These are phyloP conservation scores for Wakefieldia striispora DNA, from an alignment of 768 basidiomycete species.

Conservation along the genomic window DNA sequence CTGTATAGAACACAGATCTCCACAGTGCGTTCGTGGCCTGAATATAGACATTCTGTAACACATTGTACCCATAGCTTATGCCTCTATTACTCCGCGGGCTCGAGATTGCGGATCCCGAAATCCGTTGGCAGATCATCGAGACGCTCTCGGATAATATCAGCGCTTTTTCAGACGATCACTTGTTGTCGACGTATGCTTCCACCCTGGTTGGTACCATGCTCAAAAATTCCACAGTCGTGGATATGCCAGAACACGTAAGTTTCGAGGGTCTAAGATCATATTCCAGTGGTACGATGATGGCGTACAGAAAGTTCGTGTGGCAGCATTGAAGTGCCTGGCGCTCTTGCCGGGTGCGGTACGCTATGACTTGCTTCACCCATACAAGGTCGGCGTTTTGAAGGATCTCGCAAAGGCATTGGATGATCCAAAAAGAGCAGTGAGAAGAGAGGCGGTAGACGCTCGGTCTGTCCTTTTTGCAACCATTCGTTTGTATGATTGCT, in stretches of 20 bases:
- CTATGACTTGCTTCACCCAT: conserved; percentile 80
- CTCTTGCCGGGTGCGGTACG: conserved; percentile 73
- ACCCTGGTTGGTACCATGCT: conserved; percentile 73
- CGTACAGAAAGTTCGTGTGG: conserved; percentile 66
- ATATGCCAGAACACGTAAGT: conserved; percentile 57
- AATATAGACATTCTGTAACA: neutral
- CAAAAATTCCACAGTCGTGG: conserved; percentile 50
- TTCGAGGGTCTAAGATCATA: neutral
- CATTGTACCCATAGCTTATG: conserved; percentile 59
- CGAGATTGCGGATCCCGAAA: conserved; percentile 67
- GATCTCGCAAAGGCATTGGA: conserved; percentile 77
- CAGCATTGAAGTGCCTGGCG: conserved; percentile 73
- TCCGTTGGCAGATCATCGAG: conserved; percentile 79
- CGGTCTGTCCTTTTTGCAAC: conserved; percentile 34
- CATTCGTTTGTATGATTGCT: neutral
- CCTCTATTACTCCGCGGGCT: conserved; percentile 86
- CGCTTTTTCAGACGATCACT: conserved; percentile 47
- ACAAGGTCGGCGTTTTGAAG: conserved; percentile 69
- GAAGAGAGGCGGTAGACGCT: conserved; percentile 88
- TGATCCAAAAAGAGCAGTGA: conserved; percentile 82
- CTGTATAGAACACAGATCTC: conserved; percentile 71
- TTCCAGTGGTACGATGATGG: neutral
- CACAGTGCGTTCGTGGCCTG: conserved; percentile 37
- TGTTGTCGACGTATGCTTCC: conserved; percentile 66
- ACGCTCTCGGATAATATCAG: conserved; percentile 71